phyloP scores from a whole-genome alignment of 495 filamentous ascomycete species.

The Neurospora sp. region DNA sequence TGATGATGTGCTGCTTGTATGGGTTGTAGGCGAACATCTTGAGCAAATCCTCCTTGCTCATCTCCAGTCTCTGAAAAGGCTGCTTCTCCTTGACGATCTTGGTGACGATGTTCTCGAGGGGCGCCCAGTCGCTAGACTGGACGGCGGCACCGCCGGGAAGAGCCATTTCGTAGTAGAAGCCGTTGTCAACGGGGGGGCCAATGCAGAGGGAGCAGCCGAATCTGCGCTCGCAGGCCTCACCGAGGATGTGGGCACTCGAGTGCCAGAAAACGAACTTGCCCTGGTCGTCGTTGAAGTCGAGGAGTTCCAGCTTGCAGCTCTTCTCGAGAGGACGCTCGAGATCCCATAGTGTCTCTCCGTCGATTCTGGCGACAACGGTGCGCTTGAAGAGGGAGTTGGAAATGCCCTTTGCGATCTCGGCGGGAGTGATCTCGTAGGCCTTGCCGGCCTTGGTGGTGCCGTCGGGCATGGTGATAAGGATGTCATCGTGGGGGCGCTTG shows the following conservation, averaged over 20 bases:
- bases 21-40: slow-evolving; percentile 92
- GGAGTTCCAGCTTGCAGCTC: slow-evolving; percentile 64
- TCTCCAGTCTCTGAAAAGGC: slow-evolving; percentile 77
- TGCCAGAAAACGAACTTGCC: slow-evolving; percentile 63
- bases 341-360: slow-evolving; percentile 74
- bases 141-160: slow-evolving; percentile 68
- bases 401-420: slow-evolving; percentile 53
- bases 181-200: slow-evolving; percentile 74
- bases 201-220: slow-evolving; percentile 88
- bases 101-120: slow-evolving; percentile 62
- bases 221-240: slow-evolving; percentile 80
- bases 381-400: slow-evolving; percentile 63
- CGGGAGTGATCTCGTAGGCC: slow-evolving; percentile 63
- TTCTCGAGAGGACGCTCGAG: slow-evolving; percentile 78
- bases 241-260: slow-evolving; percentile 85
- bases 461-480: slow-evolving; percentile 56
- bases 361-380: slow-evolving; percentile 72
- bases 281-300: slow-evolving; percentile 76
- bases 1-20: slow-evolving; percentile 85
- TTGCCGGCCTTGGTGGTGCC: slow-evolving; percentile 51
- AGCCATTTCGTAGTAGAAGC: slow-evolving; percentile 98
- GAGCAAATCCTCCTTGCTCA: slow-evolving; percentile 79
- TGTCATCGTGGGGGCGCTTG: slow-evolving; percentile 52
- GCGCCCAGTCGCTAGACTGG: slow-evolving; percentile 61
- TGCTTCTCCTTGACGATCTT: slow-evolving; percentile 94